Conservation (phyloP, 2,329 filamentous ascomycete species). For the Neofusicoccum parvum region DNA sequence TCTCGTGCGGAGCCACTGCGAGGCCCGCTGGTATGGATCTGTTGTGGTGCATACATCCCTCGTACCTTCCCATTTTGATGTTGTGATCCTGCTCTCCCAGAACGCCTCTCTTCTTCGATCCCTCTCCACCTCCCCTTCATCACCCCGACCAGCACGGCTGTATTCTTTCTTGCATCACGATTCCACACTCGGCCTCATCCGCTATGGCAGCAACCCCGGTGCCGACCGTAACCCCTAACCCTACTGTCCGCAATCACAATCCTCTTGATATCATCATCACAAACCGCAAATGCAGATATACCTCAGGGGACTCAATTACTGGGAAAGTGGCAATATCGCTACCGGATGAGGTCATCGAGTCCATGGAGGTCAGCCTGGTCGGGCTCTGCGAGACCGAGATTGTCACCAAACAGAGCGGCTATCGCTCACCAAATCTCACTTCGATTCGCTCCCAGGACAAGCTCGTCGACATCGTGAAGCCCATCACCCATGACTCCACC, state of each 20-base stretch:
- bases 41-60: not conserved
- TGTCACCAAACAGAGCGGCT: constrained; percentile 35
- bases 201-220: not conserved
- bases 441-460: not conserved
- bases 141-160: not conserved
- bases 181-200: not conserved
- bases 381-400: constrained; percentile 37
- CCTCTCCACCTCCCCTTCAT: not conserved
- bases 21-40: no score
- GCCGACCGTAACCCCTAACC: not conserved
- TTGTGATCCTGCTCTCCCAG: not conserved
- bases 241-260: not conserved
- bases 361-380: constrained; percentile 33
- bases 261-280: not conserved
- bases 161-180: not conserved
- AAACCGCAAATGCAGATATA: not conserved
- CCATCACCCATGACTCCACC: not conserved
- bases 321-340: not conserved
- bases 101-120: not conserved
- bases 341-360: constrained; percentile 1
- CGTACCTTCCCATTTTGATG: not conserved
- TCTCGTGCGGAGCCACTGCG: no score
- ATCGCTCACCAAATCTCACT: not conserved
- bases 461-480: not conserved
- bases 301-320: not conserved